Evolutionary conservation across 108 stramenopile genomes (phyloP).

Genomic region (Schizochytrium sp.): DNA sequence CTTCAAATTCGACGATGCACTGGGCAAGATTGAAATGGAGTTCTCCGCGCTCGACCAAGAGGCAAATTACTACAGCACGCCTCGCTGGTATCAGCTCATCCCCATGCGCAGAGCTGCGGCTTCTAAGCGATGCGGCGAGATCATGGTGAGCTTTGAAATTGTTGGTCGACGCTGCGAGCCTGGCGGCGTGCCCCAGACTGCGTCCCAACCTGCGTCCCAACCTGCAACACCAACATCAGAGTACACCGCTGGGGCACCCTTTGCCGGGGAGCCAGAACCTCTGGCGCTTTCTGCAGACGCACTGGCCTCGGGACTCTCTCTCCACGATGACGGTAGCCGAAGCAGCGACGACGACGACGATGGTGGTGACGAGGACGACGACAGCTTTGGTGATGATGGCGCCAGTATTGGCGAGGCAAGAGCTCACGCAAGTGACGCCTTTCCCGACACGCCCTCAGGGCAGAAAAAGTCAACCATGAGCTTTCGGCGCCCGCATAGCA

Average conservation of each 20-base stretch:
- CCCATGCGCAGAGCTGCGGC: not conserved
- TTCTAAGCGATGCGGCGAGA: not conserved
- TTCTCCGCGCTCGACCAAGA: not conserved
- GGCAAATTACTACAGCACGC: not conserved
- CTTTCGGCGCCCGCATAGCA: not conserved
- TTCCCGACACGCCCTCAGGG: too few relatives aligned
- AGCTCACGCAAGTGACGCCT: too few relatives aligned
- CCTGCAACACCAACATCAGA: not conserved
- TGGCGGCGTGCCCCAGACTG: not conserved
- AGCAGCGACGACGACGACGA: not conserved
- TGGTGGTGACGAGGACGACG: not conserved
- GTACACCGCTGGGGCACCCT: too few relatives aligned
- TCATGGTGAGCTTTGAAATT: not conserved
- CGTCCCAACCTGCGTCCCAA: not conserved
- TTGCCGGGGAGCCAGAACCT: not conserved
- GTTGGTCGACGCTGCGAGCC: not conserved
- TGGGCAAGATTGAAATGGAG: not conserved
- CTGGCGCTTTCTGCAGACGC: not conserved
- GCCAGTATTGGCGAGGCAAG: too few relatives aligned
- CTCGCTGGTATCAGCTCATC: not conserved
- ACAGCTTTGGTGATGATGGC: not conserved
- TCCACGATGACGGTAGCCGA: not conserved
- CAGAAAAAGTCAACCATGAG: not conserved
- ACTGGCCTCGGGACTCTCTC: not conserved
- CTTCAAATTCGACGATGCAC: conserved; percentile 1